A percentile compares a stretch with the other conserved stretches of the same genome.
These are phyloP conservation scores for Candida chauliodis DNA, from an alignment of 805 yeast species.

Conservation along the genomic window DNA sequence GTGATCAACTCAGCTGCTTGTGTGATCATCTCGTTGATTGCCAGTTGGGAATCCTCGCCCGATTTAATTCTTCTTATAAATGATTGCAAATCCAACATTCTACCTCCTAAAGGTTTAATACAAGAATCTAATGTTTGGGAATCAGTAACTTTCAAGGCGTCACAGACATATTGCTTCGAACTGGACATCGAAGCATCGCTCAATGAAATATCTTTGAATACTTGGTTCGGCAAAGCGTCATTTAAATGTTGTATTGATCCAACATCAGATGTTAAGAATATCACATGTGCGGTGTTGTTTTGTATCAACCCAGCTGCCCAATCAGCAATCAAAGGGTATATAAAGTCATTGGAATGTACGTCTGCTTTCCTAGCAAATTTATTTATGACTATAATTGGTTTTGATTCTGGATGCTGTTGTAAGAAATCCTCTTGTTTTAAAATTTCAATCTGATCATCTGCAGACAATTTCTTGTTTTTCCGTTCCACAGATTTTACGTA, in stretches of 20 bases:
- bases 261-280: conserved; percentile 81
- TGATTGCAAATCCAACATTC: conserved; percentile 90
- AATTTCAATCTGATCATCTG: conserved; percentile 20
- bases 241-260: conserved; percentile 67
- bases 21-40: conserved; percentile 71
- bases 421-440: conserved; percentile 76
- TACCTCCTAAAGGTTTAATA: conserved; percentile 82
- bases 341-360: conserved; percentile 50
- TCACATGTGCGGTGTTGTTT: conserved; percentile 83
- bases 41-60: conserved; percentile 80
- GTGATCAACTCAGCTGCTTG: conserved; percentile 88
- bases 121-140: conserved; percentile 48
- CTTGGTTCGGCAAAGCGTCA: conserved; percentile 79
- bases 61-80: conserved; percentile 82
- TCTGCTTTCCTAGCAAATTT: conserved; percentile 59
- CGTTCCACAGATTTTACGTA: conserved; percentile 22
- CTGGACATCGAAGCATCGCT: conserved; percentile 77
- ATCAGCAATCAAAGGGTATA: conserved; percentile 73
- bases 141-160: conserved; percentile 39
- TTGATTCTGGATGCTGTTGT: conserved; percentile 78
- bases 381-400: conserved; percentile 83
- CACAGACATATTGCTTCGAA: conserved; percentile 66
- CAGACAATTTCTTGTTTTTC: conserved; percentile 16
- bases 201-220: conserved; percentile 68
- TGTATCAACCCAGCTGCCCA: conserved; percentile 83